Percentiles rank a stretch among this genome's conserved stretches.
Evolutionary conservation across 208 protist species (phyloP).

Genomic region (Trypanosoma avium): DNA sequence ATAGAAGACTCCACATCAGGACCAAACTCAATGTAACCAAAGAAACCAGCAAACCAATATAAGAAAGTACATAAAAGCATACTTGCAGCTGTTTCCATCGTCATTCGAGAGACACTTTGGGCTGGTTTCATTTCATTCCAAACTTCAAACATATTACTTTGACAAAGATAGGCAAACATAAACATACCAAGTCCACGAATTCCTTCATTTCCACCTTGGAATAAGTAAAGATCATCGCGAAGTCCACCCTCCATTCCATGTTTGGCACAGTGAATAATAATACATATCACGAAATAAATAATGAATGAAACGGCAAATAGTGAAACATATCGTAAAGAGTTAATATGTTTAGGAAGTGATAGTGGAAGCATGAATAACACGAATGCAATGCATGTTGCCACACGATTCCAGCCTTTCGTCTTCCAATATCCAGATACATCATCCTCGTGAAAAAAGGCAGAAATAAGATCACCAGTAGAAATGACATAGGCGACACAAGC

Average conservation of each 20-base stretch:
- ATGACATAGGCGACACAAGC: conserved; percentile 79
- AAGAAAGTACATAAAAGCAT: conserved; percentile 71
- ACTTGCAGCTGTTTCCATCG: conserved; percentile 39
- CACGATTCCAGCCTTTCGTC: conserved; percentile 26
- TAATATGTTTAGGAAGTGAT: conserved; percentile 66
- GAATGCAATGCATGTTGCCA: conserved; percentile 51
- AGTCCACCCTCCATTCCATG: conserved; percentile 24
- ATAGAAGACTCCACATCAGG: conserved; percentile 39
- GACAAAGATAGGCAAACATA: conserved; percentile 70
- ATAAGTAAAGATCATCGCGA: conserved; percentile 27
- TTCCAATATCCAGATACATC: conserved; percentile 34
- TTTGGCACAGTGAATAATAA: conserved; percentile 48
- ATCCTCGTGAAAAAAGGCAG: conserved; percentile 45
- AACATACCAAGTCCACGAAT: conserved; percentile 52
- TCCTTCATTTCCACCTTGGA: conserved; percentile 34
- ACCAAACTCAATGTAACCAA: conserved; percentile 73
- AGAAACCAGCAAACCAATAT: conserved; percentile 75
- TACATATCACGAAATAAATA: conserved; percentile 65
- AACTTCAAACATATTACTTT: conserved; percentile 64
- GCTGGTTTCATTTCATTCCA: conserved; percentile 50
- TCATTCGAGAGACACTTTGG: conserved; percentile 41
- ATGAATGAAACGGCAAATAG: conserved; percentile 64
- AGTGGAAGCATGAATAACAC: conserved; percentile 72
- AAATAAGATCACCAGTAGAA: conserved; percentile 50
- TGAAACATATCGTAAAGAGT: conserved; percentile 78